phyloP scores from a whole-genome alignment of 164 flowering plant genomes.

The Chloranthus sessilifolius region DNA sequence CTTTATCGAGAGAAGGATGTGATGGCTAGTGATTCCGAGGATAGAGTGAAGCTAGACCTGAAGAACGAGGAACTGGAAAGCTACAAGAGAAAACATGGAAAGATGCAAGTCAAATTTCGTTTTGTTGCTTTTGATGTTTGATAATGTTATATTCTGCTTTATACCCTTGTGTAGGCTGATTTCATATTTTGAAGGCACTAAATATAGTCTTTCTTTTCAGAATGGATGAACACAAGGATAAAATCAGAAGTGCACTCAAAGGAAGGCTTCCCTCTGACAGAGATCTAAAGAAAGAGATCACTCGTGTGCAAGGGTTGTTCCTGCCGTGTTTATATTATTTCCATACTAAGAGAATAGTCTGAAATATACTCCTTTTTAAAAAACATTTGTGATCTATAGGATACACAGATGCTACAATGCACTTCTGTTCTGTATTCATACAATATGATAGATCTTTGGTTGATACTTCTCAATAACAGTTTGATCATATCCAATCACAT shows the following conservation, averaged over 20 bases:
- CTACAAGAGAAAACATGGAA: constrained; percentile 58
- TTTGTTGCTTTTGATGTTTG: constrained; percentile 6
- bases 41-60: constrained; percentile 61
- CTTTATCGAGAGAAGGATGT: constrained; percentile 63
- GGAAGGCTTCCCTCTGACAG: constrained; percentile 90
- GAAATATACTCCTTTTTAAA: constrained; percentile 1
- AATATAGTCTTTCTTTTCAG: constrained; percentile 33
- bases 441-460: no score
- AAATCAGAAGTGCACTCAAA: constrained; percentile 66
- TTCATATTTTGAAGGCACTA: constrained; percentile 8
- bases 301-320: constrained; percentile 48
- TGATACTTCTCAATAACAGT: no score
- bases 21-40: constrained; percentile 69
- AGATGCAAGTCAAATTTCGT: constrained; percentile 48
- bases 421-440: no score
- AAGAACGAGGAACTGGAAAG: constrained; percentile 71
- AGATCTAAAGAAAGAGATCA: constrained; percentile 80
- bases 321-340: not conserved
- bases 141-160: no score
- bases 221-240: constrained; percentile 76
- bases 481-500: no score
- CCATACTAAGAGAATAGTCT: not conserved
- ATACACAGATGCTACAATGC: no score
- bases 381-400: no score
- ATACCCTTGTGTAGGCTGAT: not conserved